A percentile compares a stretch with the other conserved stretches of the same genome.
phyloP scores from a whole-genome alignment of 108 stramenopile species.

The Chaetoceros muelleri region DNA sequence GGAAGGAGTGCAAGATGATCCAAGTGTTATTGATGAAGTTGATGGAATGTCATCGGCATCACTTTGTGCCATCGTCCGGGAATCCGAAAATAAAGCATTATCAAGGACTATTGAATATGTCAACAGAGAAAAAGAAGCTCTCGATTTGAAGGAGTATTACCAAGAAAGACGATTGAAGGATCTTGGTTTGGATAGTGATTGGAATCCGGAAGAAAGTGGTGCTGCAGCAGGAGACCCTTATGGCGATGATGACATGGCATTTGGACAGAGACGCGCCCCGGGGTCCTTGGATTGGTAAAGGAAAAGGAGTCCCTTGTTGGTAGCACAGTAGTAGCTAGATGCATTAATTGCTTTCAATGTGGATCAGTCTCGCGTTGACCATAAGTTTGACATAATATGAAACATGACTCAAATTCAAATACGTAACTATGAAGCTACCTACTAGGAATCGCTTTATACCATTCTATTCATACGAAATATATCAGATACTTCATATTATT shows the following conservation, averaged over 20 bases:
- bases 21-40: constrained; percentile 7
- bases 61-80: constrained; percentile 53
- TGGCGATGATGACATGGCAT: constrained; percentile 60
- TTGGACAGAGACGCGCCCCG: constrained; percentile 58
- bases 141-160: constrained; percentile 91
- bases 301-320: no score
- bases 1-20: constrained; percentile 29
- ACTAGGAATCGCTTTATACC: no score
- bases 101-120: constrained; percentile 55
- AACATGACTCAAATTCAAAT: no score
- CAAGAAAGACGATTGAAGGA: constrained; percentile 86
- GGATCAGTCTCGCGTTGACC: no score
- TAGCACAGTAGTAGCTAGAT: no score
- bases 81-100: constrained; percentile 52
- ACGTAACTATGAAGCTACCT: no score
- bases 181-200: constrained; percentile 80
- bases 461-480: no score
- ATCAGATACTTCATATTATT: no score
- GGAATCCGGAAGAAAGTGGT: constrained; percentile 42
- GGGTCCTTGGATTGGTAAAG: constrained; percentile 17
- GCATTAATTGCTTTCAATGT: no score
- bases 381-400: no score
- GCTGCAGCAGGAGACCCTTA: not conserved
- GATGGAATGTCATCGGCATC: constrained; percentile 1
- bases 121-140: constrained; percentile 71